A percentile compares a stretch with the other conserved stretches of the same genome.
Evolutionary conservation across 2,329 filamentous ascomycete genomes (phyloP).

Genomic region (Zymoseptoria crescenta): DNA sequence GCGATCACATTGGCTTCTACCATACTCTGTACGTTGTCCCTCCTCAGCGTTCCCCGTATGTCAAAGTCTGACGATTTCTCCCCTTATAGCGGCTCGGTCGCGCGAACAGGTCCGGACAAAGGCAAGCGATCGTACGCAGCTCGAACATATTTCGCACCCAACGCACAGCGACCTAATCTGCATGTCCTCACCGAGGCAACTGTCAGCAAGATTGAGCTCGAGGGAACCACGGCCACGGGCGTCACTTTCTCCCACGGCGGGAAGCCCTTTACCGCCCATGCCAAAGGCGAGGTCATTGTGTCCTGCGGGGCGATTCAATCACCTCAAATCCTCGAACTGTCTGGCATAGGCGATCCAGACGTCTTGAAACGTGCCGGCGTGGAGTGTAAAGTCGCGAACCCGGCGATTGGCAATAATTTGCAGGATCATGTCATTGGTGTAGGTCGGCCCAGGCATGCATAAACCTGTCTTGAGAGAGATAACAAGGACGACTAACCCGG

Average conservation of each 20-base stretch:
- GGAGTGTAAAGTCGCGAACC: background rate
- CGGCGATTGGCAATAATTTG: background rate
- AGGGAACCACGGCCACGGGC: constrained; percentile 30
- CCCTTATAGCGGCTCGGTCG: constrained; percentile 11
- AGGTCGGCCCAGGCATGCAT: background rate
- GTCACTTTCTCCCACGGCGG: constrained; percentile 35
- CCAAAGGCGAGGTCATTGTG: constrained; percentile 40
- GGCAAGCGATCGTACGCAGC: constrained; percentile 27
- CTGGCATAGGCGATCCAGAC: constrained; percentile 44
- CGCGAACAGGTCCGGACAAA: constrained; percentile 15
- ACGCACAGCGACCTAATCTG: constrained; percentile 19
- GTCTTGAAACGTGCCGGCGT: constrained; percentile 21
- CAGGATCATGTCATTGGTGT: constrained; percentile 1
- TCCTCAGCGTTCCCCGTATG: background rate
- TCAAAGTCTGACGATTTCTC: background rate
- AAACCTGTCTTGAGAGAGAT: background rate
- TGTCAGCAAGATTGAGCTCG: constrained; percentile 39
- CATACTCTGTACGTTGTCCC: constrained; percentile 11
- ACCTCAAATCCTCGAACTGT: constrained; percentile 52
- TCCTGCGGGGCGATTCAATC: constrained; percentile 50
- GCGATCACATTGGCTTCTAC: constrained; percentile 26
- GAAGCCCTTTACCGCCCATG: constrained; percentile 14
- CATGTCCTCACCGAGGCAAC: constrained; percentile 32
- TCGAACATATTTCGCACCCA: constrained; percentile 22
- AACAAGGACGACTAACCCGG: background rate